Base-by-base conservation (phyloP, 495 filamentous ascomycete species). In the Paragyromitra xinjiangensis region DNA sequence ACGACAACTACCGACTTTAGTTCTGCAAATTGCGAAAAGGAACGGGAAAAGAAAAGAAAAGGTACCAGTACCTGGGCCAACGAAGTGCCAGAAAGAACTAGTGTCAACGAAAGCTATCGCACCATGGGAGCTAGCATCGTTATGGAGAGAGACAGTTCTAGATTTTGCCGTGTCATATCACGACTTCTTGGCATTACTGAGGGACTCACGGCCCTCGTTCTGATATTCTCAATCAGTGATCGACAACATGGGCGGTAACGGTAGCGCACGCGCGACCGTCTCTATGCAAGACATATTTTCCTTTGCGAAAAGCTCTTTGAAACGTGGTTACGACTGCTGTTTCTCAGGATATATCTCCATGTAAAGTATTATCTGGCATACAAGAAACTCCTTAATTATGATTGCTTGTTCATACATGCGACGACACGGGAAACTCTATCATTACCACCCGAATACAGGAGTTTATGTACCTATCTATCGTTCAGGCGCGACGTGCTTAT, bases 121-220 rank as follows among this genome's bases (percentile, higher is more conserved):
- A 45, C 40, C 34, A 44, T 62, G 56, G 22, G 42, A 71, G 44
- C 53, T 29, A 56, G 48, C 45, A 45, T 71, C 50, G 71, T 67
- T 22, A 67, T 37, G 42, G 65, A 58, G 48, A 55, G 44, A 62
- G 39, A 6, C 26, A 71, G 45, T 55, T 61, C 24, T 59, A 42
- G 63, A 73, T 73, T 73, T 67, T 73, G 71, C 71, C 71, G 53
- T 73, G 48, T 73, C 62, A 73, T 73, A 67, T 61, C 62, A 66
- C 19, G 48, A 40, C 71, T 59, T 50, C 61, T 64, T 73, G 40
- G 69, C 42, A 19, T 55, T 55, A 37, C 26, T 26, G 40, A 48
- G 37, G 50, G 22, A 19, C 65, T 42, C 71, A 73, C 71, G 71
- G 71, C 62, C 71, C 71, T 37, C 71, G 51, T 73, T 73, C 71